phyloP scores from a whole-genome alignment of 2,329 filamentous ascomycete genomes.

The Fusarium aywerte region DNA sequence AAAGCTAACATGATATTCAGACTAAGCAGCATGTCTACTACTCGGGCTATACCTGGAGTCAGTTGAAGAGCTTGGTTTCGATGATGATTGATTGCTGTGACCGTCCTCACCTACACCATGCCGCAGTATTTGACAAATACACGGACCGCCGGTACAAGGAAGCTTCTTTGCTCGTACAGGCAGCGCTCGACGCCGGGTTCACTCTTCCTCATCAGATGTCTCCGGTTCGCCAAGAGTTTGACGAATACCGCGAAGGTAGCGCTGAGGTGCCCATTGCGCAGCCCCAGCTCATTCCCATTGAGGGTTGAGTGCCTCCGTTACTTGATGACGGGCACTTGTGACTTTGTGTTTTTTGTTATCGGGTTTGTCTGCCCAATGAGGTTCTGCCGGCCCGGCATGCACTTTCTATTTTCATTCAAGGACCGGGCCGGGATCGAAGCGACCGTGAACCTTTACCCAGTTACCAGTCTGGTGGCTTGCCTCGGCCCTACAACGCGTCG shows the following conservation, averaged over 20 bases:
- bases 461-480: constrained; percentile 4
- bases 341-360: constrained; percentile 16
- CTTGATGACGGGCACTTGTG: constrained; percentile 6
- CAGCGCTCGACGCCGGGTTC: constrained; percentile 73
- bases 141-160: constrained; percentile 86
- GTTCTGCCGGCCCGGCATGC: constrained; percentile 21
- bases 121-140: constrained; percentile 92
- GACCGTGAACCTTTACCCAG: constrained; percentile 10
- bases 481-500: constrained; percentile 9
- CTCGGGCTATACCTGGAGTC: constrained; percentile 89
- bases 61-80: constrained; percentile 80
- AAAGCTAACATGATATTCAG: constrained; percentile 61
- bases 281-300: constrained; percentile 48
- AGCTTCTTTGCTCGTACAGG: constrained; percentile 82
- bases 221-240: constrained; percentile 52
- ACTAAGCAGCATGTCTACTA: constrained; percentile 87
- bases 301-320: constrained; percentile 41
- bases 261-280: constrained; percentile 46
- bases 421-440: constrained; percentile 34
- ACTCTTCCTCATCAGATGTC: constrained; percentile 56
- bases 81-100: constrained; percentile 91
- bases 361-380: constrained; percentile 11
- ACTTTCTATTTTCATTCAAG: neutral
- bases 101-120: constrained; percentile 81
- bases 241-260: constrained; percentile 36